Conservation (phyloP, 1,284 basidiomycete genomes). For the Heterobasidion parviporum region DNA sequence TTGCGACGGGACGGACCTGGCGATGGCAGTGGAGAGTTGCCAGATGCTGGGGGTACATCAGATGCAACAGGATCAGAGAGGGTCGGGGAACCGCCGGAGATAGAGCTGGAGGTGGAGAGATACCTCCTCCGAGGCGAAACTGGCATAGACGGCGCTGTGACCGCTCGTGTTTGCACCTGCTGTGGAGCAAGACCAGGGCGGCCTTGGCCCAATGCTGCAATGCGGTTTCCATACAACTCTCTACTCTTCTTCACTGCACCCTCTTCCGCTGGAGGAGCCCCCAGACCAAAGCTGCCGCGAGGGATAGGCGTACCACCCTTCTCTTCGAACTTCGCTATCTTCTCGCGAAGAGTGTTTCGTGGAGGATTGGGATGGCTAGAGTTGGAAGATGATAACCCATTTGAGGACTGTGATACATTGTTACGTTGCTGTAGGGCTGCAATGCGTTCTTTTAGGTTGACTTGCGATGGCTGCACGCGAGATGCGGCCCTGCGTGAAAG, state of each 20-base stretch:
- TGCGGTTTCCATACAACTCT: slow-evolving; percentile 66
- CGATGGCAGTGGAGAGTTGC: background rate
- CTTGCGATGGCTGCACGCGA: slow-evolving; percentile 34
- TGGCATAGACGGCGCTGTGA: slow-evolving; percentile 6
- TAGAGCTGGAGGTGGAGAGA: slow-evolving; percentile 1
- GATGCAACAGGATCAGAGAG: background rate
- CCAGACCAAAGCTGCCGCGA: slow-evolving; percentile 64
- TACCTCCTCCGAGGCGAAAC: background rate
- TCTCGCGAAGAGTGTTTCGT: slow-evolving; percentile 47
- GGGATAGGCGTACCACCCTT: slow-evolving; percentile 69
- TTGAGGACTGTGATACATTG: slow-evolving; percentile 16
- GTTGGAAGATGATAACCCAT: slow-evolving; percentile 25
- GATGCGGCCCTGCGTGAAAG: slow-evolving; percentile 19
- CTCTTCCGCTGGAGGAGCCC: slow-evolving; percentile 46
- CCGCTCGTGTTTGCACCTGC: slow-evolving; percentile 8
- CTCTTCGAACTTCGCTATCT: slow-evolving; percentile 69
- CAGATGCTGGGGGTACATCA: background rate
- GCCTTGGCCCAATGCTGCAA: slow-evolving; percentile 31
- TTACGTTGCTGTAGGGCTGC: slow-evolving; percentile 55
- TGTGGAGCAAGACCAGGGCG: slow-evolving; percentile 16
- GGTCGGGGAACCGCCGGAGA: background rate
- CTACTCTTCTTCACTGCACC: slow-evolving; percentile 38
- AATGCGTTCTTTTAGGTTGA: slow-evolving; percentile 68
- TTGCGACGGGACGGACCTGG: background rate
- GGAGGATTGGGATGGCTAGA: slow-evolving; percentile 13